A percentile compares a stretch with the other conserved stretches of the same genome.
phyloP scores from a whole-genome alignment of 208 protist species.

The Phytomonas sp. region DNA sequence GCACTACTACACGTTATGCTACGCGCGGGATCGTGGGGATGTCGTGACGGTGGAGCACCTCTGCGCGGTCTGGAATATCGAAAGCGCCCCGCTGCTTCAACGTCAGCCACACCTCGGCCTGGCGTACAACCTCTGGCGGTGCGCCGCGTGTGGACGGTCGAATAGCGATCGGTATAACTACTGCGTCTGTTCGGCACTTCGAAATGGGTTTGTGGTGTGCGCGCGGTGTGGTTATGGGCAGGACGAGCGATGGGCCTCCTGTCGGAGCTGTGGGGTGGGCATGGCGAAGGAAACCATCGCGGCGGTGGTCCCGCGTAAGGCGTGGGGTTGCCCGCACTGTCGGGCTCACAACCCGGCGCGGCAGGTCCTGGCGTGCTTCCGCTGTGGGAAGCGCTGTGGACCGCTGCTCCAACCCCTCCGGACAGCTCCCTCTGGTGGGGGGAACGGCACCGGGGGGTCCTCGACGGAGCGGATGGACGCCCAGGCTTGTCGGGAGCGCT shows the following conservation, averaged over 20 bases:
- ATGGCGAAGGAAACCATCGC: slow-evolving; percentile 5
- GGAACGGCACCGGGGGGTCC: not conserved
- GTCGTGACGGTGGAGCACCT: slow-evolving; percentile 23
- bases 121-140: slow-evolving; percentile 71
- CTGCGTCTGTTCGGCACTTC: slow-evolving; percentile 79
- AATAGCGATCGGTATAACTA: slow-evolving; percentile 89
- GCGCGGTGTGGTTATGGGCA: slow-evolving; percentile 57
- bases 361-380: slow-evolving; percentile 57
- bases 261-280: slow-evolving; percentile 44
- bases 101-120: slow-evolving; percentile 9
- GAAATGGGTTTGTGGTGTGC: slow-evolving; percentile 65
- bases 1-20: slow-evolving; percentile 38
- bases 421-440: not conserved
- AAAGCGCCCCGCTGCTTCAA: not conserved
- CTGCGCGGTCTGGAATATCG: slow-evolving; percentile 1
- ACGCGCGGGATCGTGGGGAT: slow-evolving; percentile 36
- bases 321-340: slow-evolving; percentile 59
- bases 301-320: slow-evolving; percentile 39
- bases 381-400: slow-evolving; percentile 38
- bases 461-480: not conserved
- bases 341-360: slow-evolving; percentile 56
- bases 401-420: slow-evolving; percentile 20
- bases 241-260: slow-evolving; percentile 58
- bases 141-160: slow-evolving; percentile 53
- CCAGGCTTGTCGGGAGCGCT: not conserved